Percentiles rank a stretch among this genome's conserved stretches.
These are phyloP conservation scores for Didymella lethalis DNA, from an alignment of 2,329 filamentous ascomycete genomes.

Conservation along the genomic window DNA sequence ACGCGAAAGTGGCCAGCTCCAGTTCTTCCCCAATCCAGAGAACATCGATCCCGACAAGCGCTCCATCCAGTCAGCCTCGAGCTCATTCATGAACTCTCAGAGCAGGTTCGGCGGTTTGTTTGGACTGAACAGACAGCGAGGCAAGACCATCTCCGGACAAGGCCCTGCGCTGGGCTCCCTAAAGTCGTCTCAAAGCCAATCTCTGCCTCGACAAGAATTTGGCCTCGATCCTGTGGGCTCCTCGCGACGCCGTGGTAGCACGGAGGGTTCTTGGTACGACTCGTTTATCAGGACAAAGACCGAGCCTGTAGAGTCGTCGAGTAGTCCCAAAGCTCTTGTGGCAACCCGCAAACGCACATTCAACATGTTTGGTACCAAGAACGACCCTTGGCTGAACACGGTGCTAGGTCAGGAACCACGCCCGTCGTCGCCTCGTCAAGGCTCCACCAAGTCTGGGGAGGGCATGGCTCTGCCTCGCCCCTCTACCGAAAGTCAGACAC, in stretches of 20 bases:
- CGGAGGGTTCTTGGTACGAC: conserved; percentile 65
- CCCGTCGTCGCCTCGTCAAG: conserved; percentile 66
- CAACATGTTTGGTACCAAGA: conserved; percentile 62
- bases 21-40: conserved; percentile 51
- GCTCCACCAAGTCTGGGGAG: conserved; percentile 68
- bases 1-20: conserved; percentile 56
- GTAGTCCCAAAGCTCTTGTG: conserved; percentile 47
- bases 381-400: conserved; percentile 59
- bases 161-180: conserved; percentile 73
- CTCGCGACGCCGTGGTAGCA: conserved; percentile 63
- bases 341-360: conserved; percentile 57
- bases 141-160: conserved; percentile 67
- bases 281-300: conserved; percentile 53
- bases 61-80: conserved; percentile 58
- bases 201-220: conserved; percentile 69
- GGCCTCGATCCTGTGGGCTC: conserved; percentile 58
- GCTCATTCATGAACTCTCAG: conserved; percentile 59
- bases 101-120: conserved; percentile 68
- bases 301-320: conserved; percentile 42
- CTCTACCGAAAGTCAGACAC: conserved; percentile 49
- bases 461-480: conserved; percentile 47
- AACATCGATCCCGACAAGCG: conserved; percentile 55
- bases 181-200: conserved; percentile 77
- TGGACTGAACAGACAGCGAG: conserved; percentile 65
- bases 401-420: conserved; percentile 46